Percentiles rank a stretch among this genome's conserved stretches.
Conservation (phyloP, 2,329 filamentous ascomycete genomes). For the Monilinia vaccinii-corymbosi region DNA sequence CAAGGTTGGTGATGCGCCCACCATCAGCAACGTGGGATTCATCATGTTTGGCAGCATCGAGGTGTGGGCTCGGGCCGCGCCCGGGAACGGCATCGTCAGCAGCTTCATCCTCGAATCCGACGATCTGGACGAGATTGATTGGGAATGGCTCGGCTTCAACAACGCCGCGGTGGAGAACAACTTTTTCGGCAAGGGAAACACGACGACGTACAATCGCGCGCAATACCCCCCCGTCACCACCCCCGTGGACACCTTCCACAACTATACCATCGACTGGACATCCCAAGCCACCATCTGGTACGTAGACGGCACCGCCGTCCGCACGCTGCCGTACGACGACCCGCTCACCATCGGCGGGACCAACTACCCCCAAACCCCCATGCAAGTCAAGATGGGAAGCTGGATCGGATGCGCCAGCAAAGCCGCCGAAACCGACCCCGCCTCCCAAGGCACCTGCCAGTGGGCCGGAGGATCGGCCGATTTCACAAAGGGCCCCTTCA, state of each 20-base stretch:
- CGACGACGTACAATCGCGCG: conserved; percentile 40
- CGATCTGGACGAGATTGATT: conserved; percentile 45
- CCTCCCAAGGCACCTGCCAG: conserved; percentile 48
- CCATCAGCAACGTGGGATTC: conserved; percentile 38
- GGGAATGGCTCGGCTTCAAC: conserved; percentile 33
- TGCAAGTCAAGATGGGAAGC: conserved; percentile 54
- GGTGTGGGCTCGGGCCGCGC: conserved; percentile 37
- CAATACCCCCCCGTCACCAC: conserved; percentile 31
- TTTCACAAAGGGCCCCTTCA: conserved; percentile 37
- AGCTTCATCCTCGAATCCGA: conserved; percentile 42
- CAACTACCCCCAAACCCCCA: conserved; percentile 61
- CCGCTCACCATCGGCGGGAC: conserved; percentile 39
- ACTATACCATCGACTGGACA: conserved; percentile 62
- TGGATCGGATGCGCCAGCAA: conserved; percentile 34
- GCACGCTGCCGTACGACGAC: conserved; percentile 39
- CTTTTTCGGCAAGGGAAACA: conserved; percentile 47
- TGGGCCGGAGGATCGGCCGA: conserved; percentile 56
- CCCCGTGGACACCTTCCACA: conserved; percentile 41
- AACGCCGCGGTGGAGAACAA: conserved; percentile 37
- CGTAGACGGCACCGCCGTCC: conserved; percentile 42
- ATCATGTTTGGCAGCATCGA: conserved; percentile 45
- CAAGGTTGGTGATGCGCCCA: conserved; percentile 39
- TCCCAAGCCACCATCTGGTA: conserved; percentile 48
- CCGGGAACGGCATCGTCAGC: conserved; percentile 41
- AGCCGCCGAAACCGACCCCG: conserved; percentile 34